These are phyloP conservation scores for Talaromyces albobiverticillius DNA, from an alignment of 2,329 filamentous ascomycete genomes.

Conservation along the genomic window DNA sequence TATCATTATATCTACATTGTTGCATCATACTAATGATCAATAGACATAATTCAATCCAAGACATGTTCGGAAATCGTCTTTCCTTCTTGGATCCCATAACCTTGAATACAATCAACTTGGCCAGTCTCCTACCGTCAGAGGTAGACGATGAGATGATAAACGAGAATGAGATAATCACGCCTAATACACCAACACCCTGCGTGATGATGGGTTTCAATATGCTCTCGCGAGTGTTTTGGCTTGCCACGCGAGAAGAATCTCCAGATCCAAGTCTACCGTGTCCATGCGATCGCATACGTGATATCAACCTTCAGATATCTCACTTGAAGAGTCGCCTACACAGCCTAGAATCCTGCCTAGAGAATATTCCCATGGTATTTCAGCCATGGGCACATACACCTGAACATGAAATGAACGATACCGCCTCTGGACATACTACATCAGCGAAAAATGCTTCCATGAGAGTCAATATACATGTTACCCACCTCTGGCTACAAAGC, in stretches of 20 bases:
- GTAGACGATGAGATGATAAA: neutral
- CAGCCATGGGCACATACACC: neutral
- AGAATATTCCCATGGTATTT: neutral
- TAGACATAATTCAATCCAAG: neutral
- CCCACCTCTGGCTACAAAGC: slow-evolving; percentile 3
- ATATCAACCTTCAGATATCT: neutral
- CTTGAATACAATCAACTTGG: neutral
- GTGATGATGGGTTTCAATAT: neutral
- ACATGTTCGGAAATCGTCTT: neutral
- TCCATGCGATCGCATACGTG: neutral
- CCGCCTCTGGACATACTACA: neutral
- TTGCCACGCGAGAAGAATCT: neutral
- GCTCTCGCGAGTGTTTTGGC: neutral
- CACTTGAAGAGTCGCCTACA: neutral
- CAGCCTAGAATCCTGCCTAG: neutral
- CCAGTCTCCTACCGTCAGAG: neutral
- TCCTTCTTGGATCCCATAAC: neutral
- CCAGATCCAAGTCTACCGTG: neutral
- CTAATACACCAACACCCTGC: neutral
- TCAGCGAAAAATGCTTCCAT: neutral
- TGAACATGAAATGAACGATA: neutral
- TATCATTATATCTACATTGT: too few species aligned
- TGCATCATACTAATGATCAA: neutral
- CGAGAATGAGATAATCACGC: neutral
- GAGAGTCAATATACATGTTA: slow-evolving; percentile 4